These are phyloP conservation scores for Fomitopsis pulvina DNA, from an alignment of 768 basidiomycete genomes.

Conservation along the genomic window DNA sequence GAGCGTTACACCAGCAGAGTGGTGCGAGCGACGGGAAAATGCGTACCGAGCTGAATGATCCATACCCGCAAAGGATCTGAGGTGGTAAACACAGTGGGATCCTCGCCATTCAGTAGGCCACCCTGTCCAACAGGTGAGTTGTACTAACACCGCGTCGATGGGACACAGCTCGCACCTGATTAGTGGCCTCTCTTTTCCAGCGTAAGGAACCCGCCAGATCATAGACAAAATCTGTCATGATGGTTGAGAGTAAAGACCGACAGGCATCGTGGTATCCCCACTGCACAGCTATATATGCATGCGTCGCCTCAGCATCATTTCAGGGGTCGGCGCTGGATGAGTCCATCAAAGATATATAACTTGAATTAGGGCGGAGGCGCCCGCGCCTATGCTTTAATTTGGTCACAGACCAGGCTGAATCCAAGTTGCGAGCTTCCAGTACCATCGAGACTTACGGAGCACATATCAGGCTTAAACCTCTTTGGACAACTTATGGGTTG, in stretches of 20 bases:
- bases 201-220: slow-evolving; percentile 5
- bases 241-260: slow-evolving; percentile 2
- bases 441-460: too few species aligned
- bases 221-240: slow-evolving; percentile 12
- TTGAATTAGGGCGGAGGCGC: too few species aligned
- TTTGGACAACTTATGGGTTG: too few species aligned
- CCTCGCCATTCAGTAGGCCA: slow-evolving; percentile 67
- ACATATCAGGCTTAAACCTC: too few species aligned
- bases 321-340: too few species aligned
- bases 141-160: background rate
- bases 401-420: too few species aligned
- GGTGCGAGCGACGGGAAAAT: background rate
- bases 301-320: too few species aligned
- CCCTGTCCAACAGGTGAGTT: slow-evolving; percentile 36
- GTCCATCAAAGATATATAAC: too few species aligned
- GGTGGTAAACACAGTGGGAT: slow-evolving; percentile 61
- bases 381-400: too few species aligned
- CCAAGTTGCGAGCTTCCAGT: too few species aligned
- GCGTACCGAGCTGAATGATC: slow-evolving; percentile 73
- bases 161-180: slow-evolving; percentile 30
- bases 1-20: background rate
- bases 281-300: too few species aligned
- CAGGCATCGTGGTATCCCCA: background rate
- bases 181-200: slow-evolving; percentile 10
- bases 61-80: slow-evolving; percentile 69